Conservation (phyloP, 352 stramenopile genomes). For the Hyaloperonospora brassicae region DNA sequence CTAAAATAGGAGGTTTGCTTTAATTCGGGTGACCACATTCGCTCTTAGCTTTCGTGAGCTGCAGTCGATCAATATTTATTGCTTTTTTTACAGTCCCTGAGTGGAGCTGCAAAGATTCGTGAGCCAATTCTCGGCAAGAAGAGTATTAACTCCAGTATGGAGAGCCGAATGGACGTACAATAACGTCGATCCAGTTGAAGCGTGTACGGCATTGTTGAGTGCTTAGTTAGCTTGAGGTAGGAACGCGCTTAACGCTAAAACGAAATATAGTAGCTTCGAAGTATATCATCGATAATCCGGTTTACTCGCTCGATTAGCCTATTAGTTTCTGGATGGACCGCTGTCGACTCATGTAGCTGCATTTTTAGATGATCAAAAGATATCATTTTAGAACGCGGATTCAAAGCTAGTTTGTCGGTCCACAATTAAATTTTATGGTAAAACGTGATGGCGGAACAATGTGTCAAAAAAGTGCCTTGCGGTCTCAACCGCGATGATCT, state of each 20-base stretch:
- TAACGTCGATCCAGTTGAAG: too few relatives aligned
- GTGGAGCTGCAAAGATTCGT: too few relatives aligned
- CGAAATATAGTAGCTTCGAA: too few relatives aligned
- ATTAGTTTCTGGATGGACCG: neutral
- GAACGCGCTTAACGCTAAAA: too few relatives aligned
- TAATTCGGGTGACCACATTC: neutral
- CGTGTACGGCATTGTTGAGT: too few relatives aligned
- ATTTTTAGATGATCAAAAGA: neutral
- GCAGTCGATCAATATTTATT: neutral
- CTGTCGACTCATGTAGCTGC: neutral
- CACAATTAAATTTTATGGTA: slow-evolving; percentile 7
- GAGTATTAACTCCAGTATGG: too few relatives aligned
- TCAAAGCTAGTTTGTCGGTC: slow-evolving; percentile 9
- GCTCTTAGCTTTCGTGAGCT: neutral
- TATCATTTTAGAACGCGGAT: neutral
- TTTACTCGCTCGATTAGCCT: neutral
- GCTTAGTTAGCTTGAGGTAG: too few relatives aligned
- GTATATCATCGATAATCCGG: neutral
- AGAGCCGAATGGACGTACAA: too few relatives aligned
- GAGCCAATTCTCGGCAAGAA: too few relatives aligned
- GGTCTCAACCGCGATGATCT: slow-evolving; percentile 14
- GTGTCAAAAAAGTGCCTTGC: slow-evolving; percentile 20
- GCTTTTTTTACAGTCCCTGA: neutral
- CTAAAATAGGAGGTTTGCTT: neutral
- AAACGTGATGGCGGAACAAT: slow-evolving; percentile 10